Evolutionary conservation across 192 early-diverging fungal species (phyloP).

Genomic region (Podila horticola): DNA sequence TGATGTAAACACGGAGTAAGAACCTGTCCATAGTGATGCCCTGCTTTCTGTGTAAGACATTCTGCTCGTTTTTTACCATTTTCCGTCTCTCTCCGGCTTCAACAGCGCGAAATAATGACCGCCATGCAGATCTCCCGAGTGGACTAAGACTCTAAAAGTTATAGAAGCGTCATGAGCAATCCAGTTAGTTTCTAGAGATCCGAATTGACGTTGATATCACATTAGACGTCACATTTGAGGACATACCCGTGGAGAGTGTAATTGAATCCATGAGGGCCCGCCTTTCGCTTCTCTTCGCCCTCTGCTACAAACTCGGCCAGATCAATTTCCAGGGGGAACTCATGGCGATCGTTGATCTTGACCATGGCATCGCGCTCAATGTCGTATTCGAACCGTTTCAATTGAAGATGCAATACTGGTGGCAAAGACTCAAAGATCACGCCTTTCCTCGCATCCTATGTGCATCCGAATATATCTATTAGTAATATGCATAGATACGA

Average conservation of each 20-base stretch:
- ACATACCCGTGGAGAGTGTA: slow-evolving; percentile 89
- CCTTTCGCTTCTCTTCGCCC: slow-evolving; percentile 67
- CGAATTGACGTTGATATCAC: too few species aligned
- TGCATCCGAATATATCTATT: too few species aligned
- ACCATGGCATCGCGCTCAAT: slow-evolving; percentile 88
- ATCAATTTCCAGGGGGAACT: slow-evolving; percentile 91
- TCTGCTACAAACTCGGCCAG: slow-evolving; percentile 82
- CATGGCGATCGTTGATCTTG: slow-evolving; percentile 98
- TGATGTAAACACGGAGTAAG: slow-evolving; percentile 2
- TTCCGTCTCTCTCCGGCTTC: slow-evolving; percentile 78
- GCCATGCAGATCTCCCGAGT: slow-evolving; percentile 91
- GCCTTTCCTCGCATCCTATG: slow-evolving; percentile 92
- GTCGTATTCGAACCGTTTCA: slow-evolving; percentile 99
- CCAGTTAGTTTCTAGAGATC: neutral
- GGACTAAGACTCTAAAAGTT: slow-evolving; percentile 84
- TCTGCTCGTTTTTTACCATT: slow-evolving; percentile 64
- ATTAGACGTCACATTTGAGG: too few species aligned
- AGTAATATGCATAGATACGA: too few species aligned
- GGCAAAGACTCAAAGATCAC: slow-evolving; percentile 95
- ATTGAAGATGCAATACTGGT: slow-evolving; percentile 93
- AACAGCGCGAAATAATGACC: slow-evolving; percentile 96
- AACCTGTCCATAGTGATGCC: neutral
- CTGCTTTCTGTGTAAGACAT: neutral
- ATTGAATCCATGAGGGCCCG: slow-evolving; percentile 62
- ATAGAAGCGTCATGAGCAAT: neutral